These are phyloP conservation scores for Tillandsia leiboldiana DNA, from an alignment of 176 grass and related monocot genomes.

Conservation along the genomic window DNA sequence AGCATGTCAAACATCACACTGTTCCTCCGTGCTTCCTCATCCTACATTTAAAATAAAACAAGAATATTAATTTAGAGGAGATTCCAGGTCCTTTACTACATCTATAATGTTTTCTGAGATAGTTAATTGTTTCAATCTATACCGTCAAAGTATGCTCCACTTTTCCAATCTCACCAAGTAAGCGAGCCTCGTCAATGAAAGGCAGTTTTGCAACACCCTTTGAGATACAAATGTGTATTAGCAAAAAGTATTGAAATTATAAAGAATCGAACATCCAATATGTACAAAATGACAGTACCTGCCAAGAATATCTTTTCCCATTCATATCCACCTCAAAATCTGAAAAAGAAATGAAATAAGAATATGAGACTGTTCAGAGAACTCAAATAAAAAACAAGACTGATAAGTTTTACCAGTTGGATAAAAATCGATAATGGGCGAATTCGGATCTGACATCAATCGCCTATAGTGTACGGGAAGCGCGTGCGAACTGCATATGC, in stretches of 20 bases:
- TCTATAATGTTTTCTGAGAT: not conserved
- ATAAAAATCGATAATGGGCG: slow-evolving; percentile 96
- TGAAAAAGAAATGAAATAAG: slow-evolving; percentile 22
- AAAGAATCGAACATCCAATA: not conserved
- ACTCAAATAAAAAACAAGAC: slow-evolving; percentile 4
- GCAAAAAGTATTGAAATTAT: not conserved
- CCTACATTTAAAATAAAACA: slow-evolving; percentile 32
- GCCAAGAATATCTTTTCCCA: slow-evolving; percentile 95
- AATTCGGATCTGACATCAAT: slow-evolving; percentile 70
- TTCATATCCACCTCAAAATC: slow-evolving; percentile 99
- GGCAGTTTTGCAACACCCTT: slow-evolving; percentile 95
- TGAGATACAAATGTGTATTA: slow-evolving; percentile 22
- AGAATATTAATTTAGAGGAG: slow-evolving; percentile 10
- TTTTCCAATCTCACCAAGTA: slow-evolving; percentile 78
- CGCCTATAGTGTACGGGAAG: slow-evolving; percentile 67
- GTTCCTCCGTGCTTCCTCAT: slow-evolving; percentile 90
- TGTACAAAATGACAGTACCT: slow-evolving; percentile 33
- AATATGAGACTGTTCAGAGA: slow-evolving; percentile 4
- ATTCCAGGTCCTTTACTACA: not conserved
- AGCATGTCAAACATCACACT: slow-evolving; percentile 88
- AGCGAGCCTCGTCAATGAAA: slow-evolving; percentile 84
- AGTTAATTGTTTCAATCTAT: slow-evolving; percentile 8
- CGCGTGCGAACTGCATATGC: slow-evolving; percentile 69
- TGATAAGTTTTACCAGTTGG: slow-evolving; percentile 53
- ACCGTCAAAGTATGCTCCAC: slow-evolving; percentile 93